Conservation (phyloP, 805 yeast species). For the Starmera dryadoides region DNA sequence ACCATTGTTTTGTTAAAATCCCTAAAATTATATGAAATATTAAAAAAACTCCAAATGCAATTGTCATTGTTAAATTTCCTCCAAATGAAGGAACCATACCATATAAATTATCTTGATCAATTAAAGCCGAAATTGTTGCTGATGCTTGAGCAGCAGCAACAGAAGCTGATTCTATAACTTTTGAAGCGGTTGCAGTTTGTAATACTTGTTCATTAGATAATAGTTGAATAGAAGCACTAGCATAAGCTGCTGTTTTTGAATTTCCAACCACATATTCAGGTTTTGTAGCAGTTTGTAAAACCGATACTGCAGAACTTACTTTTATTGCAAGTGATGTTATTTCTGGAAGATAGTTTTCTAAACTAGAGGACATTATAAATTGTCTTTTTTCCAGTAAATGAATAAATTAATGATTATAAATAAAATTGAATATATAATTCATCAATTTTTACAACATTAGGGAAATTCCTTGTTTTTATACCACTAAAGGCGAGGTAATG, state of each 20-base stretch:
- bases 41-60: conserved; percentile 44
- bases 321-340: conserved; percentile 5
- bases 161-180: conserved; percentile 7
- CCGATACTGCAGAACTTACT: conserved; percentile 6
- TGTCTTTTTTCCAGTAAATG: too few relatives aligned
- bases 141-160: conserved; percentile 2
- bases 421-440: too few relatives aligned
- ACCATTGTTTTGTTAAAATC: conserved; percentile 45
- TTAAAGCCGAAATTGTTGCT: conserved; percentile 3
- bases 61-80: conserved; percentile 53
- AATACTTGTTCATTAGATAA: conserved; percentile 9
- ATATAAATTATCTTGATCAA: conserved; percentile 16
- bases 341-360: conserved; percentile 4
- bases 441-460: too few relatives aligned
- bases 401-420: too few relatives aligned
- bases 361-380: too few relatives aligned
- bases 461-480: background rate
- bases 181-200: conserved; percentile 9
- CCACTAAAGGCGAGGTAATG: background rate
- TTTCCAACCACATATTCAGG: conserved; percentile 4
- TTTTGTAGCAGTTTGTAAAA: conserved; percentile 14
- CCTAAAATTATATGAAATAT: conserved; percentile 35
- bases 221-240: background rate
- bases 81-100: conserved; percentile 44
- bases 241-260: conserved; percentile 4